These are phyloP conservation scores for Xerocomus spinulosus DNA, from an alignment of 768 basidiomycete genomes.

Conservation along the genomic window DNA sequence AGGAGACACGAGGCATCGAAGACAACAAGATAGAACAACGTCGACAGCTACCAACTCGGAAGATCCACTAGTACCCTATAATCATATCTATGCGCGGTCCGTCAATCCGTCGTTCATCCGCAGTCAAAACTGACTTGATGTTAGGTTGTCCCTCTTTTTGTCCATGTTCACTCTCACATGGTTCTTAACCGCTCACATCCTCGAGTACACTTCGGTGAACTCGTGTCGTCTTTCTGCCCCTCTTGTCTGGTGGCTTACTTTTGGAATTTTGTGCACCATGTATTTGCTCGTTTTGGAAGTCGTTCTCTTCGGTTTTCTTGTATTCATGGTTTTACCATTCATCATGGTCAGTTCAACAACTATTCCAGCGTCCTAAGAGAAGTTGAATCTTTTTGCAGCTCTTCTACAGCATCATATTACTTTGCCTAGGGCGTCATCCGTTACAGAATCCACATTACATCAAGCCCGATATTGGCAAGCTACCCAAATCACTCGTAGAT, in stretches of 20 bases:
- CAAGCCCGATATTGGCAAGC: constrained; percentile 73
- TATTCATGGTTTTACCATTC: constrained; percentile 76
- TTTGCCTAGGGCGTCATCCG: constrained; percentile 78
- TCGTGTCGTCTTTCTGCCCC: constrained; percentile 72
- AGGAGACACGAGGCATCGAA: constrained; percentile 15
- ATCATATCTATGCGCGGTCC: constrained; percentile 28
- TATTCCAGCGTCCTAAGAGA: not conserved
- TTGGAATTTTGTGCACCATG: constrained; percentile 74
- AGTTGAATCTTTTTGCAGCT: constrained; percentile 41
- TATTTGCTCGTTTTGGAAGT: constrained; percentile 74
- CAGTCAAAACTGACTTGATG: constrained; percentile 14
- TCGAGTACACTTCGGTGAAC: constrained; percentile 71
- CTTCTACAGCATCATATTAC: constrained; percentile 71
- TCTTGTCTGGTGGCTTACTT: constrained; percentile 83
- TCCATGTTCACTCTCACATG: constrained; percentile 73
- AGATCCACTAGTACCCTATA: constrained; percentile 23
- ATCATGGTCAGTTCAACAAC: constrained; percentile 54
- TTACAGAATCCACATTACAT: constrained; percentile 69
- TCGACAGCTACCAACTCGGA: constrained; percentile 19
- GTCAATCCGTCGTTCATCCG: not conserved
- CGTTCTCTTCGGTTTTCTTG: constrained; percentile 65
- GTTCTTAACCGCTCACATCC: constrained; percentile 78
- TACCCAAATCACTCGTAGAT: constrained; percentile 67
- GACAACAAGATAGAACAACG: constrained; percentile 20
- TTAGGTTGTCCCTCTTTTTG: constrained; percentile 54